Conservation (phyloP, 2,329 filamentous ascomycete species). For the Fusarium humuli region DNA sequence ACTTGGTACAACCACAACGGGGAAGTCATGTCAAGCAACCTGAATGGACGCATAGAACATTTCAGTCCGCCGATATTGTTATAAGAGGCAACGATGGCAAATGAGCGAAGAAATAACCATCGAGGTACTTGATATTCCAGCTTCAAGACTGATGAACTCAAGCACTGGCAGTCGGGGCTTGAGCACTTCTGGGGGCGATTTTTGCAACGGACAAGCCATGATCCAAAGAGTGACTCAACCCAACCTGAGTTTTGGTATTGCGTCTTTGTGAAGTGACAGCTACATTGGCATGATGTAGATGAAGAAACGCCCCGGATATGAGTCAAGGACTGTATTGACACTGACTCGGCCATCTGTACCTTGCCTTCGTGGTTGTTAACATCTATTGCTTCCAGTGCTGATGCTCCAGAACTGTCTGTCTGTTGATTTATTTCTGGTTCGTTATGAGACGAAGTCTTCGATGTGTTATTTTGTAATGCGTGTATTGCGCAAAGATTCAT, state of each 20-base stretch:
- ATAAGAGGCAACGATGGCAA: slow-evolving; percentile 4
- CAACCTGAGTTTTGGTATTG: slow-evolving; percentile 5
- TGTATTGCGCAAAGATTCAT: neutral
- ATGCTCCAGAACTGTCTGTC: accelerated
- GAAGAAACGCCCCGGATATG: accelerated
- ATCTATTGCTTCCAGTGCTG: too few species aligned
- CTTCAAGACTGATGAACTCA: neutral
- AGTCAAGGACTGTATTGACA: neutral
- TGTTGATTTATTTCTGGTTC: neutral
- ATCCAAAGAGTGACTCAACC: slow-evolving; percentile 14
- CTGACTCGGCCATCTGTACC: accelerated
- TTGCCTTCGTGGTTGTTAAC: too few species aligned
- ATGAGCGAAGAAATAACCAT: slow-evolving; percentile 12
- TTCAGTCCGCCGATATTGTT: neutral
- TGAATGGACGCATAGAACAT: slow-evolving; percentile 10
- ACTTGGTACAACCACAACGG: accelerated
- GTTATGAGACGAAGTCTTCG: accelerated
- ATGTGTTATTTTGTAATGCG: too few species aligned
- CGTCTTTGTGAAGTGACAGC: slow-evolving; percentile 9
- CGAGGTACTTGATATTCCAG: slow-evolving; percentile 23
- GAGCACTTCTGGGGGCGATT: slow-evolving; percentile 1
- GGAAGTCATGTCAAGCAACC: accelerated
- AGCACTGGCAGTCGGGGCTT: neutral
- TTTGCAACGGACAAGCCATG: slow-evolving; percentile 17
- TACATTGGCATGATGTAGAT: neutral